Base-by-base conservation (phyloP, 352 stramenopile genomes). In the Globisporangium nagaii region DNA sequence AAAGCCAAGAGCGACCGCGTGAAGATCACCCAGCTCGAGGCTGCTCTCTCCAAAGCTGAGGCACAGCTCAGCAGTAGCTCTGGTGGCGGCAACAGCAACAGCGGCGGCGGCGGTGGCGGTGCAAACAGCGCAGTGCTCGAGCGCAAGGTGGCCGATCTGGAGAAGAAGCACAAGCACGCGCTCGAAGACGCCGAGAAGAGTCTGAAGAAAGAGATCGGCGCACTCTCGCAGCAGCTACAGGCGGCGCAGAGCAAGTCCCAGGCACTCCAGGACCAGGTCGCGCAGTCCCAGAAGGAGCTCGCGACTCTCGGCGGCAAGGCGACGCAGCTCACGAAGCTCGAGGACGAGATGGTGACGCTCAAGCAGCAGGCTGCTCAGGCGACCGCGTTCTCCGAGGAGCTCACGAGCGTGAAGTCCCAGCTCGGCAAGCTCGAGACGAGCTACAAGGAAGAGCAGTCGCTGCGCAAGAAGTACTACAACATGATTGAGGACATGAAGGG, bases 381-480 rank as follows among this genome's bases (percentile, higher is more conserved):
- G 1, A 61, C 69, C 4, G 37, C 68, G n/a, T 66, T 92, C n/a
- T 56, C 58, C 1, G 61, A 61, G 9, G 78, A 88, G 25, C 63
- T 93, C 7, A 53, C 48, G 5, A 49, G 52, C 20, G 58, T 65
- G 4, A 70, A 71, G 40, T 22, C 55, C 6, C 56, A 81, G 49
- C 63, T 75, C 19, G 48, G 41, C 19, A 84, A 79, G 24, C 71
- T 94, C 20, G 82, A 93, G 42, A 65, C 61, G 30, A 89, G 79
- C 56, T 96, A 96, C 66, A 81, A 76, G 20, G 86, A 96, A 52
- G 88, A 97, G 58, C 84, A 96, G 59, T 60, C 74, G 22, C 73
- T 98, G 53, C 84, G 90, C 20, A 97, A 97, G 73, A 97, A 97
- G 59, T 97, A 97, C 63, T 97, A 95, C 78, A 98, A 98, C 68